Base-by-base conservation (phyloP, 148 eudicot species). In the Bassia scoparia region DNA sequence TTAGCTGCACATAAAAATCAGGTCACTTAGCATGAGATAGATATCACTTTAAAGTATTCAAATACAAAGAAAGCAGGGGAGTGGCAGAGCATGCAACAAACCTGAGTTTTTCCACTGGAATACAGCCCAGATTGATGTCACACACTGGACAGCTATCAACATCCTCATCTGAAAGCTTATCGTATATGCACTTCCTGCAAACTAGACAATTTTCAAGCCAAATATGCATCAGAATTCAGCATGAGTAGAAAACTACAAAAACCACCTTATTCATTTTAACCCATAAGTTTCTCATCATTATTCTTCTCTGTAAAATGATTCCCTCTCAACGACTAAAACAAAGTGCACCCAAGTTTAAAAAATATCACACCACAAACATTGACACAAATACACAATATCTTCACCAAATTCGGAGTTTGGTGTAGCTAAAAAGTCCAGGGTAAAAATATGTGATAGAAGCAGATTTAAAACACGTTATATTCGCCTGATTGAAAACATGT, bases 91-190 rank as follows among this genome's bases (percentile, higher is more conserved):
- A 53, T 13, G 69, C 33, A 74, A 76, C 77, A 68, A 60, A 90
- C 98, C 96, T 93, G 81, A 93, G 89, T 79, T 93, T 93, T 76
- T 93, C 97, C 77, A 78, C 76, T 14, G 98, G 98, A 64, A 81
- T 76, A 72, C 87, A 81, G 43, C 98, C 98, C 75, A 93, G 81
- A 77, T 83, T 77, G 60, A 87, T 83, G 69, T 93, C 83, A 78
- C 98, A 93, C 48, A 90, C 83, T 24, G 98, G 98, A 69, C 98
- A 93, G 71, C 80, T 77, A 60, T 93, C 97, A 61, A 77, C 79
- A 31, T 89, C 97, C 50, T 90, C 98, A 65, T 89, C 97, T 11
- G 95, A 86, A 31, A 93, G 79, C 78, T 86, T 93, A 41, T 86
- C 82, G 68, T 86, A 85, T 59, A 93, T 93, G 75, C 98, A 93